A percentile compares a stretch with the other conserved stretches of the same genome.
These are phyloP conservation scores for Salix udensis DNA, from an alignment of 345 rosid genomes.

Conservation along the genomic window DNA sequence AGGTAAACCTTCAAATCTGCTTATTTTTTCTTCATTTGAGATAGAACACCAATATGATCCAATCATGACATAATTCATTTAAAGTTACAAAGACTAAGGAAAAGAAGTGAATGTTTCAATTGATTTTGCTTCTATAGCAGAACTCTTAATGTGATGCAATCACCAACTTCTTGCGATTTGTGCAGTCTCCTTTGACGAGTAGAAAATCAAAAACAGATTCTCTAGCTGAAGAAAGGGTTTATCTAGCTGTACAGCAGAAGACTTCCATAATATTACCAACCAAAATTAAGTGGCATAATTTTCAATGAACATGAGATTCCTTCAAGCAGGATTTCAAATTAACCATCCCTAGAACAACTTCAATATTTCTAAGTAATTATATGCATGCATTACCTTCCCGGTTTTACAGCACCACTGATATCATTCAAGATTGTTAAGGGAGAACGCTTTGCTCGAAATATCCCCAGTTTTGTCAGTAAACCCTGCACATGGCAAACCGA, in stretches of 20 bases:
- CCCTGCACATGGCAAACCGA: constrained; percentile 30
- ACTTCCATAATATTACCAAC: neutral
- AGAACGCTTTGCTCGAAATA: constrained; percentile 45
- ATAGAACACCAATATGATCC: neutral
- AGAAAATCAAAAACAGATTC: neutral
- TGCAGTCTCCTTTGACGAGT: neutral
- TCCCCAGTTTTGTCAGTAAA: constrained; percentile 33
- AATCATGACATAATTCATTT: neutral
- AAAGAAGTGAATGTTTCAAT: neutral
- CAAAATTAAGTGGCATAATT: neutral
- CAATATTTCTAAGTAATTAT: neutral
- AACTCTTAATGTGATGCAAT: neutral
- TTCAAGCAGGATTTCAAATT: neutral
- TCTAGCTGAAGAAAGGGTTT: no score
- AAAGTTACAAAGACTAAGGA: neutral
- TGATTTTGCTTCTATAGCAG: neutral
- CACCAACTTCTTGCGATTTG: neutral
- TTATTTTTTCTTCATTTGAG: neutral
- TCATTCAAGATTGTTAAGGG: constrained; percentile 54
- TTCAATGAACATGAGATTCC: neutral
- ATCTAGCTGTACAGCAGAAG: neutral
- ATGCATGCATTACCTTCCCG: constrained; percentile 55
- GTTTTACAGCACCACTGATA: constrained; percentile 58
- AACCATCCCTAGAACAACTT: neutral
- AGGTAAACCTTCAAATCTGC: neutral